Percentiles rank a stretch among this genome's conserved stretches.
phyloP scores from a whole-genome alignment of 805 yeast genomes.

The Candida insectalens region DNA sequence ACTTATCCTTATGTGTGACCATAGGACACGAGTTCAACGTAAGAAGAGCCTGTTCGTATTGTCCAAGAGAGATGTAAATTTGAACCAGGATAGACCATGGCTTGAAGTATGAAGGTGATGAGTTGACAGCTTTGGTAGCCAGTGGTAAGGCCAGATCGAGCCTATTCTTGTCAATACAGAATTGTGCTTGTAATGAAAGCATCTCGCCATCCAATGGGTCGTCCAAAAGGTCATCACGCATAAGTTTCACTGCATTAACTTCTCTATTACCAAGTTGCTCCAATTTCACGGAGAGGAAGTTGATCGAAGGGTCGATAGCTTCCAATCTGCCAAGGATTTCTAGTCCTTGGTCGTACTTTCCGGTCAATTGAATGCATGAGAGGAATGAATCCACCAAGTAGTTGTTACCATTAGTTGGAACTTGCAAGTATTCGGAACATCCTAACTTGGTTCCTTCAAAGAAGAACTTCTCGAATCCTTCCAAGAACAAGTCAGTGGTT shows the following conservation, averaged over 20 bases:
- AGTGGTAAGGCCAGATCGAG: slow-evolving; percentile 48
- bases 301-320: slow-evolving; percentile 44
- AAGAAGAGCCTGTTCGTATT: slow-evolving; percentile 62
- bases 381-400: slow-evolving; percentile 70
- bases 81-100: slow-evolving; percentile 65
- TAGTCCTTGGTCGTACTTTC: slow-evolving; percentile 50
- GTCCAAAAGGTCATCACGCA: slow-evolving; percentile 38
- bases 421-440: slow-evolving; percentile 53
- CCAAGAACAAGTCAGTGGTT: slow-evolving; percentile 43
- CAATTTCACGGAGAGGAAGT: slow-evolving; percentile 44
- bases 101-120: slow-evolving; percentile 65
- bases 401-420: slow-evolving; percentile 54
- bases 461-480: slow-evolving; percentile 59
- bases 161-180: slow-evolving; percentile 41
- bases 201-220: slow-evolving; percentile 49
- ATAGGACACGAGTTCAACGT: slow-evolving; percentile 76
- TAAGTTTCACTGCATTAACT: slow-evolving; percentile 41
- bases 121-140: slow-evolving; percentile 56
- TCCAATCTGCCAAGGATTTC: slow-evolving; percentile 46
- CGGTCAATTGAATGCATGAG: slow-evolving; percentile 54
- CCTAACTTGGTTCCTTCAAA: slow-evolving; percentile 61
- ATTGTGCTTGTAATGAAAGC: slow-evolving; percentile 47
- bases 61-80: slow-evolving; percentile 51
- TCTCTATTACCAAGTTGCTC: slow-evolving; percentile 48
- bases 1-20: slow-evolving; percentile 65